Evolutionary conservation across 2,329 filamentous ascomycete species (phyloP), one percentile per base, ranked within the genome.

Genomic region (Neonectria faginata): DNA sequence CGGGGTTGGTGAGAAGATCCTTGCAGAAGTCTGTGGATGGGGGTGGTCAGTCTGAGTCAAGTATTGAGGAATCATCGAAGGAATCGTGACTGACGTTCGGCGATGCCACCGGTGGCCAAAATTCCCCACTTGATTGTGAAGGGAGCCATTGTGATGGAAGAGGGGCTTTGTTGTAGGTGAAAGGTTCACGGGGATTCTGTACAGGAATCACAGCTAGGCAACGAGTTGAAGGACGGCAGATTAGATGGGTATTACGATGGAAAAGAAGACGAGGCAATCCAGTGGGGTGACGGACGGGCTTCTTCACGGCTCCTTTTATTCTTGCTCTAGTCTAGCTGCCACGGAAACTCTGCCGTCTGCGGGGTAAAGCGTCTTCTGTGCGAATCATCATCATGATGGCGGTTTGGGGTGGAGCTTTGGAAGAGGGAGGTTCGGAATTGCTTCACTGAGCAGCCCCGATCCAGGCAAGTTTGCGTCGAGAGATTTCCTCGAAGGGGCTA

Each of bases 1-100:
- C 82, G 16, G 94, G 91, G 78, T 95, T 89, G 65, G 88, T 86
- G 69, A 94, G 88, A 55, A 97, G 86, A 76, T 97, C 94, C 79
- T 90, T 90, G 73, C 89, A 87, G 81, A 96, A 93, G 67, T 80
- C 86, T 88, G 68, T 25, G 5, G n/a, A 27, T n/a, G 25, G 36
- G 20, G 45, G 25, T 25, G 22, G 39, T 60, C 42, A 53, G 64
- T 60, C 27, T 27, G 10, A 31, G 20, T 39, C 29, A 39, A 39
- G 29, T 47, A 44, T 36, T 50, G 25, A n/a, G 16, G 41, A 67
- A 3, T 10, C 4, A 18, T 48, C 16, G 18, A 22, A 36, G 12
- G 5, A 16, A 29, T 36, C 33, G 8, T n/a, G n/a, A 76, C 84
- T 74, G 66, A 87, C 86, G 83, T 74, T 86, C 81, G 45, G 86